Percentiles rank a stretch among this genome's conserved stretches.
phyloP scores from a whole-genome alignment of 108 stramenopile species.

The Pseudonitzschia pungens region DNA sequence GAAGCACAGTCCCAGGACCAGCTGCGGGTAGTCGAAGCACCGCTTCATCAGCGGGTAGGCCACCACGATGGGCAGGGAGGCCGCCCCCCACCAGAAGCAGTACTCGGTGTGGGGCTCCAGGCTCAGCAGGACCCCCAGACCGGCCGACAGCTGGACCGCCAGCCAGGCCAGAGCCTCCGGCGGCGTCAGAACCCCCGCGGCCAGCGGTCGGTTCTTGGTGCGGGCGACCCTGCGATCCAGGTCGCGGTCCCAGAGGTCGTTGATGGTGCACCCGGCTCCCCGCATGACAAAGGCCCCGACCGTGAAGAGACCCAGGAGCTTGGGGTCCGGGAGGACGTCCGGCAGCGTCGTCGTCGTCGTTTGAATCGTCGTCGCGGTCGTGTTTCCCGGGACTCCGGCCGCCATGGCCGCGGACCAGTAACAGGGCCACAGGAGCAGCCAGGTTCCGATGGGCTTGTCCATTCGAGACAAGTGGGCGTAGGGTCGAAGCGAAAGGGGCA shows the following conservation, averaged over 20 bases:
- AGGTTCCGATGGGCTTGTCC: constrained; percentile 88
- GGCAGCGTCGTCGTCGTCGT: not conserved
- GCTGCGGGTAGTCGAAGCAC: constrained; percentile 91
- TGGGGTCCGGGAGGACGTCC: constrained; percentile 32
- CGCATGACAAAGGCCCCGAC: constrained; percentile 93
- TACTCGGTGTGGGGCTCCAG: constrained; percentile 70
- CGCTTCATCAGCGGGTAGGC: constrained; percentile 96
- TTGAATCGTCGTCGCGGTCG: too few relatives aligned
- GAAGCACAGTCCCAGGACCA: constrained; percentile 94
- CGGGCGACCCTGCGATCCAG: constrained; percentile 86
- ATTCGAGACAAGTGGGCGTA: constrained; percentile 81
- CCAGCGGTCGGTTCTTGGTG: constrained; percentile 88
- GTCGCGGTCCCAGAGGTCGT: constrained; percentile 97
- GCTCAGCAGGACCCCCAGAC: constrained; percentile 84
- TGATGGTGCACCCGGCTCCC: constrained; percentile 97
- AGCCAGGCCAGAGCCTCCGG: constrained; percentile 82
- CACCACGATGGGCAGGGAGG: constrained; percentile 89
- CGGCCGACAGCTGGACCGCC: constrained; percentile 78
- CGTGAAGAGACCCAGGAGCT: constrained; percentile 60
- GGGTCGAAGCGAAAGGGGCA: constrained; percentile 46
- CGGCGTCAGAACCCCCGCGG: constrained; percentile 64
- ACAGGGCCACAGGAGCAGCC: constrained; percentile 84
- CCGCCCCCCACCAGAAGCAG: constrained; percentile 80
- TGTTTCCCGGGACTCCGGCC: not conserved
- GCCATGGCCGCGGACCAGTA: constrained; percentile 81